Base-by-base conservation (phyloP, 345 rosid species). In the Pseudoturritis turrita region DNA sequence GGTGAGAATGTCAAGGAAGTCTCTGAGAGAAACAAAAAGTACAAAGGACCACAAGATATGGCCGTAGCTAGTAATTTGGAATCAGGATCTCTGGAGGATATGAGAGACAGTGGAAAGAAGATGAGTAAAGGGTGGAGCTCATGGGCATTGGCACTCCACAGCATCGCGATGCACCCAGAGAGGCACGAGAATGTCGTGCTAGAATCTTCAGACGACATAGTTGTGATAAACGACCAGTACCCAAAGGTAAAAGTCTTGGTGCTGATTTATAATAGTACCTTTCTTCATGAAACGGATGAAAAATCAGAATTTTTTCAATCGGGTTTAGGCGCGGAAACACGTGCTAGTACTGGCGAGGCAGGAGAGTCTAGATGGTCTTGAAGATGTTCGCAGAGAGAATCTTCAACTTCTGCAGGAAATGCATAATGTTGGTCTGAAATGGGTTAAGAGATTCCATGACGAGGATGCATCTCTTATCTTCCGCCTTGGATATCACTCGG, bases 401-500 rank as follows among this genome's bases (percentile, higher is more conserved):
- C 80, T 88, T 46, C 81, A 79, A 43, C 70, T 89, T 55, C 59
- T 95, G 36, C 61, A 55, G 74, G 76, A 71, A 37, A 84, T 95
- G 96, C 90, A 95, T 73, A 37, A 75, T 28, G 85, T 82, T 52
- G 98, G 99, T 58, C 57, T 88, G 83, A 86, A 85, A 76, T 95
- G 96, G 88, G 85, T 85, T 4, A 59, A 85, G 80, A 85, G 74
- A 72, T 87, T 87, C 80, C 78, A 85, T 71, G 72, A 69, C 36
- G 97, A 91, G 72, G 93, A 91, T 75, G 73, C 86, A 0, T 84
- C 96, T 36, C 74, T 86, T 70, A 71, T 81, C 75, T 91, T 95
- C 80, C 93, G 97, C 69, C 92, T 95, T 43, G 99, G 99, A 49
- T 95, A 89, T 78, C 99, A 95, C 81, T 91, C 83, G 75, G 99